Percentiles rank a stretch among this genome's conserved stretches.
These are phyloP conservation scores for Scheffersomyces ergatensis DNA, from an alignment of 805 yeast genomes.

Conservation along the genomic window DNA sequence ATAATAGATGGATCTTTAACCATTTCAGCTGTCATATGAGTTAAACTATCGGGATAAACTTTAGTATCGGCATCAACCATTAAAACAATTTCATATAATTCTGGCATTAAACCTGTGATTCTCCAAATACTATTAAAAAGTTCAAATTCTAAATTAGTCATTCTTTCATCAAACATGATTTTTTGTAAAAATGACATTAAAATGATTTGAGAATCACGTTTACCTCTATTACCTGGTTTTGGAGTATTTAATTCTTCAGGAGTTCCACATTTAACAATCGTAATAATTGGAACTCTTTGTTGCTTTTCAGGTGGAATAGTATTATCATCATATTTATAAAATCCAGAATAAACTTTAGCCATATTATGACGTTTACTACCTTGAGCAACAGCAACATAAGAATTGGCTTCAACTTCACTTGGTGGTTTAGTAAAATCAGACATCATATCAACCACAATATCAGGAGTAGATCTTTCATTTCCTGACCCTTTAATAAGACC, in stretches of 20 bases:
- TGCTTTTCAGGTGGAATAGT: slow-evolving; percentile 80
- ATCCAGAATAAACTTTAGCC: slow-evolving; percentile 96
- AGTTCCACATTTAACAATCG: slow-evolving; percentile 86
- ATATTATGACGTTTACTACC: slow-evolving; percentile 94
- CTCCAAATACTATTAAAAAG: slow-evolving; percentile 73
- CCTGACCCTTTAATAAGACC: slow-evolving; percentile 95
- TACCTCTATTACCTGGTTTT: slow-evolving; percentile 91
- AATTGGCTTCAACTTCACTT: slow-evolving; percentile 75
- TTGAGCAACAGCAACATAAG: slow-evolving; percentile 93
- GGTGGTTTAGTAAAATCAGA: slow-evolving; percentile 60
- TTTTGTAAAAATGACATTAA: slow-evolving; percentile 88
- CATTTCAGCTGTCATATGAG: slow-evolving; percentile 90
- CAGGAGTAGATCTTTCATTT: slow-evolving; percentile 84
- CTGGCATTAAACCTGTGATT: slow-evolving; percentile 82
- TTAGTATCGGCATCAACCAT: slow-evolving; percentile 97
- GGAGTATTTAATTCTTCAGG: slow-evolving; percentile 66
- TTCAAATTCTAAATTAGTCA: slow-evolving; percentile 87
- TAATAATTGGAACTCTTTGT: slow-evolving; percentile 76
- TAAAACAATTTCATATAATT: slow-evolving; percentile 72
- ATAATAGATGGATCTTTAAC: slow-evolving; percentile 80
- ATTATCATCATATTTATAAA: slow-evolving; percentile 76
- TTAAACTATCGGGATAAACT: slow-evolving; percentile 80
- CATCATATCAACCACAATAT: slow-evolving; percentile 85
- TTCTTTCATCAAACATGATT: slow-evolving; percentile 87
- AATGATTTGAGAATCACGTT: slow-evolving; percentile 90